Evolutionary conservation across 2,329 filamentous ascomycete species (phyloP), one percentile per base, ranked within the genome.

Genomic region (Microdochium trichocladiopsis): DNA sequence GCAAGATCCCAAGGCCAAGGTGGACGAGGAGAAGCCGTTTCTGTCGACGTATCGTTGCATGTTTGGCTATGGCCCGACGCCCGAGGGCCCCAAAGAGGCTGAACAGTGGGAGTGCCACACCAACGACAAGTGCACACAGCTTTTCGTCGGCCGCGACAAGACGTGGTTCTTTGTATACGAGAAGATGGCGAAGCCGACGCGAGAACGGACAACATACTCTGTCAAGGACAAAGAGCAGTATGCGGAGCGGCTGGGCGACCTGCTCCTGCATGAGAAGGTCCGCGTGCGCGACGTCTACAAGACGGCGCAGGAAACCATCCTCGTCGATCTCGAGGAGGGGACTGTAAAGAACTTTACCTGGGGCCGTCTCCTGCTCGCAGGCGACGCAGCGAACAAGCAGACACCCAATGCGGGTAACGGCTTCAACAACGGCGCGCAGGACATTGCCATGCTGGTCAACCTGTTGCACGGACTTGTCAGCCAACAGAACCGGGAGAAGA

Each of bases 331-430:
- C 12, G 9, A 48, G 47, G 23, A 48, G 47, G 47, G 47, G 8
- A 60, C 71, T 2, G 58, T 68, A 6, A 48, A 55, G 10, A 57
- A 69, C 47, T 72, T 67, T 69, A 67, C 62, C 51, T 48, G 9
- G 4, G 14, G 47, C 14, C 47, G 47, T 6, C 23, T 48, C 8
- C 23, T 28, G 47, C 22, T 48, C 10, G 23, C 25, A 14, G 47
- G 47, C 47, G 47, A 48, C 24, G 47, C 47, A 6, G 47, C 47
- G 10, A 25, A 48, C 47, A 48, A 48, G 47, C 23, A 25, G 47
- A 48, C 47, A 23, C 23, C 23, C 47, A 48, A 25, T 23, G 25
- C 23, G 10, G 47, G 47, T 4, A 25, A 48, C 8, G 47, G 47
- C 47, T 48, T 48, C 47, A 48, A 48, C 47, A 25, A 23, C 23